Evolutionary conservation across 495 filamentous ascomycete genomes (phyloP).

Genomic region (Lasiosphaeris hirsuta): DNA sequence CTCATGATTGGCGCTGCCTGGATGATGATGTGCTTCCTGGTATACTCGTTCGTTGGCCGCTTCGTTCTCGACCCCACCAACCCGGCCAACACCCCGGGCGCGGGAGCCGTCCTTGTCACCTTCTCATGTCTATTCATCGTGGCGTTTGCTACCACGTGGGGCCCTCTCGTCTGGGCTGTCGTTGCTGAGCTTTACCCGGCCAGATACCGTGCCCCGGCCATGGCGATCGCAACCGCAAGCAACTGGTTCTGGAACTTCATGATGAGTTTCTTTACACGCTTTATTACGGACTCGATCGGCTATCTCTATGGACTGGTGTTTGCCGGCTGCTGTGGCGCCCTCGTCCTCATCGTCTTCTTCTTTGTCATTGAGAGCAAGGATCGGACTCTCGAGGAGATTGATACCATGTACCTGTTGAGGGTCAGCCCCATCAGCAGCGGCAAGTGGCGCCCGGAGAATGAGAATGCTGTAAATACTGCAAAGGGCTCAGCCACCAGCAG

Average conservation of each 20-base stretch:
- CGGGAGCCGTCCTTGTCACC: slow-evolving; percentile 70
- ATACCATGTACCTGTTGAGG: slow-evolving; percentile 76
- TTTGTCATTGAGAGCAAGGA: slow-evolving; percentile 60
- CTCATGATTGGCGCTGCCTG: slow-evolving; percentile 64
- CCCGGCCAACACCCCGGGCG: slow-evolving; percentile 48
- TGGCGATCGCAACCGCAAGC: slow-evolving; percentile 71
- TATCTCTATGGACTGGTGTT: slow-evolving; percentile 86
- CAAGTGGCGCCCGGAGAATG: slow-evolving; percentile 20
- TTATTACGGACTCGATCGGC: slow-evolving; percentile 71
- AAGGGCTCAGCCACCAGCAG: slow-evolving; percentile 2
- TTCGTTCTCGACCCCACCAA: slow-evolving; percentile 53
- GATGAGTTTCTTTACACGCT: slow-evolving; percentile 35
- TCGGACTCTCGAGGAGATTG: slow-evolving; percentile 57
- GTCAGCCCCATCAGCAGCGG: slow-evolving; percentile 56
- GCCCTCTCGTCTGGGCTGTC: slow-evolving; percentile 78
- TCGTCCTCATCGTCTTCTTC: slow-evolving; percentile 76
- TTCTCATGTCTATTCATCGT: slow-evolving; percentile 76
- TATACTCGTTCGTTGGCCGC: slow-evolving; percentile 69
- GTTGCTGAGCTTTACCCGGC: slow-evolving; percentile 80
- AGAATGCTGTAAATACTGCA: no score
- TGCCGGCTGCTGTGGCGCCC: slow-evolving; percentile 64
- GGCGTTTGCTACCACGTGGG: slow-evolving; percentile 70
- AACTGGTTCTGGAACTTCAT: slow-evolving; percentile 91
- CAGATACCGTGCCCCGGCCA: slow-evolving; percentile 69
- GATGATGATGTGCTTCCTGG: slow-evolving; percentile 70